A percentile compares a stretch with the other conserved stretches of the same genome.
Evolutionary conservation across 129 eudicot genomes (phyloP).

Genomic region (Ambrosia trifida): DNA sequence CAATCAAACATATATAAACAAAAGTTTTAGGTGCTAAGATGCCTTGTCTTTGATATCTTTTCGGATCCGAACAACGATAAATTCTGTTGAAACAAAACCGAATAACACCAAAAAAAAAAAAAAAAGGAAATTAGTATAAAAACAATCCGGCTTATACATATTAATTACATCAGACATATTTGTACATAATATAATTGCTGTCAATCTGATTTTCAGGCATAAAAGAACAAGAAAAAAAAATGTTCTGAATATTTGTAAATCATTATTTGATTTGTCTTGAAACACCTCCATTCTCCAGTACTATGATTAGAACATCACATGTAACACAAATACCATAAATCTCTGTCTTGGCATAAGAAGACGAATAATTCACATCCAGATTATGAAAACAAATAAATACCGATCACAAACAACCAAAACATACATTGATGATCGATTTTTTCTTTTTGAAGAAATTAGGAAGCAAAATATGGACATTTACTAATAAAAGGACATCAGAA

Average conservation of each 20-base stretch:
- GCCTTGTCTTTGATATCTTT: conserved; percentile 17
- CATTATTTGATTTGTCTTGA: not conserved
- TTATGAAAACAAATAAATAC: conserved; percentile 6
- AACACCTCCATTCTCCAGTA: not conserved
- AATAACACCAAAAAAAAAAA: conserved; percentile 13
- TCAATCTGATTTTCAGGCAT: not conserved
- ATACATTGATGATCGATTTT: not conserved
- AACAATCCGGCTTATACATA: not conserved
- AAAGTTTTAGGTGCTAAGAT: conserved; percentile 24
- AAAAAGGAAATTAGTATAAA: conserved; percentile 2
- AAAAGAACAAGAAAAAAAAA: not conserved
- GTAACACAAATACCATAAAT: not conserved
- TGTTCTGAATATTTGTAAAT: not conserved
- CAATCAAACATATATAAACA: conserved; percentile 9
- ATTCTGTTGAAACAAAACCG: conserved; percentile 21
- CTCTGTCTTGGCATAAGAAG: not conserved
- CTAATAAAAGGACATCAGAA: conserved; percentile 1
- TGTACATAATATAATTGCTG: not conserved
- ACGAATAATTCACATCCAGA: conserved; percentile 1
- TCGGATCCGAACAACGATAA: conserved; percentile 8
- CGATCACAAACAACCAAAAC: conserved; percentile 15
- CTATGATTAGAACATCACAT: not conserved
- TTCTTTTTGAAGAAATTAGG: not conserved
- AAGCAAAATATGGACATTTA: conserved; percentile 10
- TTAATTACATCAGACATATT: not conserved